Evolutionary conservation across 352 stramenopile genomes (phyloP), one percentile per base, ranked within the genome.

Genomic region (Pythium phragmitis): DNA sequence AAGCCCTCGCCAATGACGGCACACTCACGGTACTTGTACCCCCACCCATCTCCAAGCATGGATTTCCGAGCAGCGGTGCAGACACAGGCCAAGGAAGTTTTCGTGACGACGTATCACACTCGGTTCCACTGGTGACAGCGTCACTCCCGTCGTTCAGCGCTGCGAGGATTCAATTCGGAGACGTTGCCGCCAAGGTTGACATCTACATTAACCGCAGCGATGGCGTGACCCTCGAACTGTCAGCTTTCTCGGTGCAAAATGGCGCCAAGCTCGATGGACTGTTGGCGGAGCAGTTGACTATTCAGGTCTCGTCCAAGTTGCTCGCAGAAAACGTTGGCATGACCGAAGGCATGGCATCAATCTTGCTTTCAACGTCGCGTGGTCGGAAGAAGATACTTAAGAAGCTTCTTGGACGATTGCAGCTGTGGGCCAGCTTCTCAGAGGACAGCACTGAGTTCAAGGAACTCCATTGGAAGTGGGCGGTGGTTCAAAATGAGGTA

Each of bases 321-420:
- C n/a, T 73, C 12, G 65, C 55, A 0, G 36, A 55, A 3, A 28
- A 26, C 1, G 49, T 67, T 3, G 50, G 14, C 2, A 76, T 76
- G 69, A 69, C 65, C 1, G 61, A 59, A 13, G 52, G 58, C 14
- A 76, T 65, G 41, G 51, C 68, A 2, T 34, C 36, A 4, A 67
- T 76, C 13, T 33, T 76, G 21, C 39, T 73, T 11, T 70, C 69
- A 7, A 58, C 66, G 14, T 43, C 53, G 6, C 34, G 37, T 21
- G 66, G 60, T 16, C 66, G 74, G 28, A 59, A 16, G 11, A 61
- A 65, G 36, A 33, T 73, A 37, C 41, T 71, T 23, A 64, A 67
- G 30, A 68, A 67, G 19, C 28, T 76, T 0, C 45, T 76, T 7
- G 33, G 19, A 7, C 47, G 65, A 23, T 43, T 76, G 34, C 30